Conservation (phyloP, 176 grass and related monocot species). For the Oryza nivara region DNA sequence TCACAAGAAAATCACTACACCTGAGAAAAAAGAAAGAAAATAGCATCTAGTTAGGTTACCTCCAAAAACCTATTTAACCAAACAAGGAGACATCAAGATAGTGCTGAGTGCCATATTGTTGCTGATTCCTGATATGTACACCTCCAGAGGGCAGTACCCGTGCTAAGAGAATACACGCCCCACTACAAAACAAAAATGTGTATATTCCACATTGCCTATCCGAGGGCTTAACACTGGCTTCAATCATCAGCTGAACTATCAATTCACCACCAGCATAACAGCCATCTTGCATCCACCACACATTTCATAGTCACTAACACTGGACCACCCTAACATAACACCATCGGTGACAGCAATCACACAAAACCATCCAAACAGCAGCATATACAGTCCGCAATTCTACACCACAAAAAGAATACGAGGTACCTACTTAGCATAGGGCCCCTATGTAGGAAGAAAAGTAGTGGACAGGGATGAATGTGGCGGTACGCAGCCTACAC, state of each 20-base stretch:
- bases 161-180: neutral
- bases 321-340: neutral
- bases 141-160: neutral
- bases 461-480: conserved; percentile 7
- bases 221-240: neutral
- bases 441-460: neutral
- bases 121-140: neutral
- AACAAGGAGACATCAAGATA: neutral
- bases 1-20: neutral
- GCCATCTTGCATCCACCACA: neutral
- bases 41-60: neutral
- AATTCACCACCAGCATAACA: neutral
- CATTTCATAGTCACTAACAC: neutral
- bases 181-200: neutral
- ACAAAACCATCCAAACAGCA: neutral
- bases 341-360: neutral
- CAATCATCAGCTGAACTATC: neutral
- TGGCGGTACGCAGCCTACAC: neutral
- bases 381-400: neutral
- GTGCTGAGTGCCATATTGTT: neutral
- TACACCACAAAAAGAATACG: conserved; percentile 1
- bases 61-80: neutral
- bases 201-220: neutral
- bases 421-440: neutral
- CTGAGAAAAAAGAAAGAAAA: neutral